These are phyloP conservation scores for Penicillium simplicissimum DNA, from an alignment of 495 filamentous ascomycete genomes.

Conservation along the genomic window DNA sequence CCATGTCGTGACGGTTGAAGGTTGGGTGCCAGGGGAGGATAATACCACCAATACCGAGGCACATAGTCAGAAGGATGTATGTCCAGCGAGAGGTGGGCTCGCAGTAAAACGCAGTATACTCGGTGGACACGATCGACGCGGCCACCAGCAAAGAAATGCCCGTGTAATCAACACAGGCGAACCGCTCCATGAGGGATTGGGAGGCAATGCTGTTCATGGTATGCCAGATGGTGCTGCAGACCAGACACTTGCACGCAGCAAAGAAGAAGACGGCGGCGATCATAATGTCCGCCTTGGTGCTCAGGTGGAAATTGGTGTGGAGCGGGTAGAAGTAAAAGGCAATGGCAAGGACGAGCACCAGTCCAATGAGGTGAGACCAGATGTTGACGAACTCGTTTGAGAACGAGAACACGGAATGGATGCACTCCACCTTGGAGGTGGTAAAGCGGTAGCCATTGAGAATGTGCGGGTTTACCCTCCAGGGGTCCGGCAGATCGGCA, in stretches of 20 bases:
- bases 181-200: conserved; percentile 85
- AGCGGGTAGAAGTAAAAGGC: conserved; percentile 97
- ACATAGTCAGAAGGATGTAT: conserved; percentile 80
- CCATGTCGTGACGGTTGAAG: conserved; percentile 91
- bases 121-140: conserved; percentile 95
- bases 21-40: conserved; percentile 95
- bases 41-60: conserved; percentile 81
- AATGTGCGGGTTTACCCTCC: conserved; percentile 95
- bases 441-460: conserved; percentile 88
- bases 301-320: conserved; percentile 79
- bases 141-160: conserved; percentile 96
- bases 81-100: conserved; percentile 84
- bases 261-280: conserved; percentile 96
- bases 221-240: conserved; percentile 96
- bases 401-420: conserved; percentile 76
- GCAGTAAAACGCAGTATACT: conserved; percentile 98
- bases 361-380: conserved; percentile 89
- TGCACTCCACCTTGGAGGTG: conserved; percentile 81
- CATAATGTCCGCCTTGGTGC: conserved; percentile 81
- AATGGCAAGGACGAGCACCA: conserved; percentile 81
- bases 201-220: conserved; percentile 96
- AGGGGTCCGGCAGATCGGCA: conserved; percentile 86
- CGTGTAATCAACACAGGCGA: conserved; percentile 98
- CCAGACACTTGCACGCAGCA: conserved; percentile 91
- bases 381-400: conserved; percentile 98